Conservation (phyloP, 2,329 filamentous ascomycete species). For the Phialophora macrospora region DNA sequence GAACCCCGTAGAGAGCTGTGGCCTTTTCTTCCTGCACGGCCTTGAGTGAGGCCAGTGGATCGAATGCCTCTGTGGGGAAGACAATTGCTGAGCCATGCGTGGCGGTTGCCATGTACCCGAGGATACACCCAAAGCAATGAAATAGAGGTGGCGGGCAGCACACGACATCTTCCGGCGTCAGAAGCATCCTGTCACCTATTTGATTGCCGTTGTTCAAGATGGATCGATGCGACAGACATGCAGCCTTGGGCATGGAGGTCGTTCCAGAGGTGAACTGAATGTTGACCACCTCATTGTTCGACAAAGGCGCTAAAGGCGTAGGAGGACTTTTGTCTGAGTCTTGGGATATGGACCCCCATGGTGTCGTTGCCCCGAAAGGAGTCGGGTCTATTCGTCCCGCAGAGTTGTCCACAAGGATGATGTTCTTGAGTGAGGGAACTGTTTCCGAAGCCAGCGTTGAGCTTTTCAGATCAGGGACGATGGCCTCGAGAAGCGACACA, state of each 20-base stretch:
- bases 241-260: constrained; percentile 86
- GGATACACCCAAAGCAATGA: constrained; percentile 83
- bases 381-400: constrained; percentile 56
- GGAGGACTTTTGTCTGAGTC: constrained; percentile 47
- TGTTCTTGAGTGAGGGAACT: constrained; percentile 70
- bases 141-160: constrained; percentile 65
- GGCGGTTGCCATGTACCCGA: constrained; percentile 95
- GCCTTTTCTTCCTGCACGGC: constrained; percentile 66
- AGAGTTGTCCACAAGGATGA: constrained; percentile 83
- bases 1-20: constrained; percentile 81
- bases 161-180: constrained; percentile 72
- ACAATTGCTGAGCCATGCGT: constrained; percentile 80
- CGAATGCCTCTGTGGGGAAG: constrained; percentile 85
- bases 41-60: constrained; percentile 72
- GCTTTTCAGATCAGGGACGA: constrained; percentile 56
- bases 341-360: constrained; percentile 54
- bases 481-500: constrained; percentile 59
- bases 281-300: constrained; percentile 73
- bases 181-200: constrained; percentile 83
- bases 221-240: constrained; percentile 80
- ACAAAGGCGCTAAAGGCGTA: constrained; percentile 53
- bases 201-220: constrained; percentile 91
- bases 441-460: constrained; percentile 57
- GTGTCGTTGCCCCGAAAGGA: constrained; percentile 50
- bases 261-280: constrained; percentile 99